Base-by-base conservation (phyloP, 345 rosid genomes). In the Cardamine occulta region DNA sequence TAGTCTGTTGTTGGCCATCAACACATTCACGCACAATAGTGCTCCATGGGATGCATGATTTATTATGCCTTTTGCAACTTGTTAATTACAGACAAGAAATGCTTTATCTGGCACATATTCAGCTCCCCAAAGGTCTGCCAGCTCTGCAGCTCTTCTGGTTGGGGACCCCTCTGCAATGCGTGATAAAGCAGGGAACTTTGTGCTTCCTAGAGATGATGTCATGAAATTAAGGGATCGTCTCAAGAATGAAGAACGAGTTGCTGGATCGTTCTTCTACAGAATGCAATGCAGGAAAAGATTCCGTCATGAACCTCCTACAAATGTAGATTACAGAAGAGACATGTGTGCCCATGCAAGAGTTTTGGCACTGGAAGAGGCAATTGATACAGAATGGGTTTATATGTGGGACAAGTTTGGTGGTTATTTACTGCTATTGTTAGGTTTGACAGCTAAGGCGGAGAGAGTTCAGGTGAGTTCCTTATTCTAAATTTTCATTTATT, bases 391-490 rank as follows among this genome's bases (percentile, higher is more conserved):
- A 79, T 96, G 99, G 99, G 96, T 93, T 52, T 96, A 93, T 66
- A 96, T 96, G 99, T 96, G 99, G 99, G 98, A 96, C 82, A 88
- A 91, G 71, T 96, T 96, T 82, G 99, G 99, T 74, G 99, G 99
- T 63, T 96, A 96, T 84, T 81, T 96, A 47, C 88, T 96, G 61
- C 89, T 96, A 57, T 79, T 96, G 81, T 93, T 96, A 79, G 99
- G 99, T 84, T 87, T 96, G 86, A 91, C 98, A 70, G 91, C 99
- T 59, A 88, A 89, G 86, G 99, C 99, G 7, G 99, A 96, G 77
- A 82, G 85, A 79, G 96, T 96, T 72, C 99, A 93, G 98, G 99
- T 95, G 66, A 76, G 77, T 61, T 61, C 67, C 63, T 63, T 55
- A 19, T 57, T 72, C 64, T 49, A 21, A 3, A 48, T 77, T 65